phyloP scores from a whole-genome alignment of 176 grass and related monocot genomes.

The Eleusine coracana region DNA sequence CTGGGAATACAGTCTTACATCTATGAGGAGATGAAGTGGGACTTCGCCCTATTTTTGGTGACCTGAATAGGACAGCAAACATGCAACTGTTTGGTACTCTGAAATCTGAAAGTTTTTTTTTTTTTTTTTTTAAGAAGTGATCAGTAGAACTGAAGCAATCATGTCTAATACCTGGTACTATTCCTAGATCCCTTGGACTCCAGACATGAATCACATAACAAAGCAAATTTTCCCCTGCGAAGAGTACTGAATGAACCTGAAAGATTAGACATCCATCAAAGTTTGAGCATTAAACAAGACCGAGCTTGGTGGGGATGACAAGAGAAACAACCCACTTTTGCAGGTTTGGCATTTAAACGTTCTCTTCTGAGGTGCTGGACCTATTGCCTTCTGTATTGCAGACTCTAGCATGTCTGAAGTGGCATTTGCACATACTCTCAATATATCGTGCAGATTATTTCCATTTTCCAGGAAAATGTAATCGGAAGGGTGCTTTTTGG shows the following conservation, averaged over 20 bases:
- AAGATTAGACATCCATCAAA: constrained; percentile 20
- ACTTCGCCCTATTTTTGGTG: constrained; percentile 24
- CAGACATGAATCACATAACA: constrained; percentile 61
- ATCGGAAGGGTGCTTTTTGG: constrained; percentile 73
- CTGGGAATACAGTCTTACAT: constrained; percentile 49
- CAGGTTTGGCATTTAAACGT: constrained; percentile 49
- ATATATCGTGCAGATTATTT: constrained; percentile 64
- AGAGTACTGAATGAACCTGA: constrained; percentile 52
- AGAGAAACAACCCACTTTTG: constrained; percentile 40
- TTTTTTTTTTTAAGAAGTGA: background rate
- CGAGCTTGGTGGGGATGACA: constrained; percentile 4
- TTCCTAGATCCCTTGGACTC: constrained; percentile 42
- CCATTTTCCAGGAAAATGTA: constrained; percentile 74
- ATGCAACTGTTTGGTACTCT: background rate
- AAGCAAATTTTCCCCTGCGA: constrained; percentile 54
- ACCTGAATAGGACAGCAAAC: constrained; percentile 42
- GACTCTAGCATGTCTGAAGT: constrained; percentile 56
- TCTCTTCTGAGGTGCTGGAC: constrained; percentile 53
- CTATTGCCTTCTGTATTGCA: constrained; percentile 56
- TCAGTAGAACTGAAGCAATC: constrained; percentile 9
- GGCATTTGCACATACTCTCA: constrained; percentile 48
- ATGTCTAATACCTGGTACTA: constrained; percentile 36
- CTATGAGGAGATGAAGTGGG: constrained; percentile 41
- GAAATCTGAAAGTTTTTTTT: background rate
- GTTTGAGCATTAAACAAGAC: background rate